phyloP scores from a whole-genome alignment of 148 eudicot genomes.

The Cornus kousa region DNA sequence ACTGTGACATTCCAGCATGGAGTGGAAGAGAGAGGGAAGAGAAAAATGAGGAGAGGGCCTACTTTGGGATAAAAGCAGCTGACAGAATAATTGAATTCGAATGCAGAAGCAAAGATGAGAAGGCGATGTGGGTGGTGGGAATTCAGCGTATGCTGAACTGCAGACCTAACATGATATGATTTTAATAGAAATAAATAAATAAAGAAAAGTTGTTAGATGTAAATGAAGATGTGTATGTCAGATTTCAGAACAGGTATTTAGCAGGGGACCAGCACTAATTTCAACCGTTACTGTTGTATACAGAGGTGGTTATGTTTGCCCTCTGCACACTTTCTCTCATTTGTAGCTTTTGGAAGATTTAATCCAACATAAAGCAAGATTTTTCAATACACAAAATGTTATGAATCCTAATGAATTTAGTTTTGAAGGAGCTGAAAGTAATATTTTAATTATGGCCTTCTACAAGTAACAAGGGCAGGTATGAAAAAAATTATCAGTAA shows the following conservation, averaged over 20 bases:
- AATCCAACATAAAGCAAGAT: not conserved
- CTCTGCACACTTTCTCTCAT: not conserved
- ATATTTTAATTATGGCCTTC: too few relatives aligned
- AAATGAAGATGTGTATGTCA: not conserved
- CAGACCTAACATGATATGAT: slow-evolving; percentile 34
- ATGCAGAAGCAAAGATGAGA: slow-evolving; percentile 76
- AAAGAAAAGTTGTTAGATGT: not conserved
- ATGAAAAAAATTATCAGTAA: too few relatives aligned
- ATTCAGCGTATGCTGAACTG: slow-evolving; percentile 71
- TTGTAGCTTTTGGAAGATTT: not conserved
- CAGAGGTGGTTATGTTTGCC: not conserved
- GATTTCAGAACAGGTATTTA: too few relatives aligned
- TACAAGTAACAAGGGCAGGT: too few relatives aligned
- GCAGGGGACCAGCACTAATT: too few relatives aligned
- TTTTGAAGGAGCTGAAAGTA: too few relatives aligned
- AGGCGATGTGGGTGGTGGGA: slow-evolving; percentile 75
- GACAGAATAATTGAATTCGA: slow-evolving; percentile 86
- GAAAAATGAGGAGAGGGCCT: slow-evolving; percentile 45
- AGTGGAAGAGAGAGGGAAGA: slow-evolving; percentile 66
- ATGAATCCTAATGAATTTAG: slow-evolving; percentile 1
- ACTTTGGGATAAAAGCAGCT: slow-evolving; percentile 76
- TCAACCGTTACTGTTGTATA: too few relatives aligned
- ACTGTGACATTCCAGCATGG: slow-evolving; percentile 73
- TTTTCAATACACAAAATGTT: not conserved
- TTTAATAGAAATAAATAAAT: not conserved